Base-by-base conservation (phyloP, 2,329 filamentous ascomycete genomes). In the Trichoderma atroviride region DNA sequence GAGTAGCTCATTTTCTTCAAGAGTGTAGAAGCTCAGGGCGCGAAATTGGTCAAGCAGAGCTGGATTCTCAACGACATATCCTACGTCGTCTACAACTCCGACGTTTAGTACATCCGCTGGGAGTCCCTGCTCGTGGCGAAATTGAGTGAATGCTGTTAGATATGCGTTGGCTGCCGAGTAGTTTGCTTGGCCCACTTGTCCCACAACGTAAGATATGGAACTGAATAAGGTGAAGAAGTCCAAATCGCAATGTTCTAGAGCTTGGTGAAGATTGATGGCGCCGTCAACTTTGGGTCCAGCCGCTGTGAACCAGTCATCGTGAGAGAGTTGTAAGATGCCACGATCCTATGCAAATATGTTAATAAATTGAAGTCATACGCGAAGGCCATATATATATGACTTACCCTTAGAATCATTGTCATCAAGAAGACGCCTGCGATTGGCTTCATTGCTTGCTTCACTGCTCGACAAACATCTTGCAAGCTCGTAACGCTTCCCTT, bases 111-210 rank as follows among this genome's bases (percentile, higher is more conserved):
- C 72, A 0, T 78, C 75, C 1, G 78, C 80, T 0, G 81, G 75
- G 5, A 83, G 74, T 4, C 80, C 80, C 2, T 73, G 73, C 0
- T 68, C 67, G 5, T 75, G 71, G 16, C 83, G 78, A 60, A 79
- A 80, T 22, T 78, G 76, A 7, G 76, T 78, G 33, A 84, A 78
- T 5, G 78, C 74, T 35, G 83, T 79, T 37, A 82, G 72, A 73
- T 79, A 85, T 7, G 78, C 76, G 72, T 83, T 84, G 35, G 75
- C 80, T 1, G 79, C 76, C 3, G 74, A 71, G 62, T 82, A 82
- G 68, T 79, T 81, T 60, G 75, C 73, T 62, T 81, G 78, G 2
- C 72, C 73, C 2, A 71, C 57, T 6, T 73, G 71, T 0, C 75
- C 78, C 9, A 77, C 55, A 0, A 76, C 65, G 37, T 71, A 74